A percentile compares a stretch with the other conserved stretches of the same genome.
These are phyloP conservation scores for Tagetes erecta DNA, from an alignment of 129 eudicot genomes.

Conservation along the genomic window DNA sequence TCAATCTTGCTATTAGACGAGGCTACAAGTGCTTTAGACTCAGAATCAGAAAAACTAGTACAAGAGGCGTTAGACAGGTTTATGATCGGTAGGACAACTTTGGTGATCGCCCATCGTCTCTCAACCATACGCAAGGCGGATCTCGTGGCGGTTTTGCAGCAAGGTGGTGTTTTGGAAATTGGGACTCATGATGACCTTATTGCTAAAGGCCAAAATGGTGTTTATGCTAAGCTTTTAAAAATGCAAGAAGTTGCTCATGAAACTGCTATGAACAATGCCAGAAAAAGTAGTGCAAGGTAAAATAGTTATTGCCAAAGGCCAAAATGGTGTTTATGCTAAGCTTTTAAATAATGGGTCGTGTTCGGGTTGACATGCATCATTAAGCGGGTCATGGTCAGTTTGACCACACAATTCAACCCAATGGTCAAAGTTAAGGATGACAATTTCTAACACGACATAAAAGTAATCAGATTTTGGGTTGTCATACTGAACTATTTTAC, in stretches of 20 bases:
- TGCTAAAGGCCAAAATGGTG: slow-evolving; percentile 77
- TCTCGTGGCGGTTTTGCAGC: slow-evolving; percentile 86
- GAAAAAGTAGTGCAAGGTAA: slow-evolving; percentile 97
- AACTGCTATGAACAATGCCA: slow-evolving; percentile 71
- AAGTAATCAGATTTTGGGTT: neutral
- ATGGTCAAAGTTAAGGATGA: neutral
- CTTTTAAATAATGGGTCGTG: too few relatives aligned
- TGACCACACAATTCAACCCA: slow-evolving; percentile 23
- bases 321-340: too few relatives aligned
- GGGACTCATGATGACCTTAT: slow-evolving; percentile 94
- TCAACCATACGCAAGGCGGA: slow-evolving; percentile 97
- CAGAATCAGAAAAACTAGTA: slow-evolving; percentile 93
- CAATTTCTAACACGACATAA: too few relatives aligned
- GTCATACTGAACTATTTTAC: neutral
- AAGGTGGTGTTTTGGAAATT: slow-evolving; percentile 83
- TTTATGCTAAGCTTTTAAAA: slow-evolving; percentile 84
- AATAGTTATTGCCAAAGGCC: too few relatives aligned
- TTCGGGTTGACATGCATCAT: too few relatives aligned
- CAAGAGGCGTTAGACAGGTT: slow-evolving; percentile 95
- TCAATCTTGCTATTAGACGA: slow-evolving; percentile 89
- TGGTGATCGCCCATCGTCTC: slow-evolving; percentile 95
- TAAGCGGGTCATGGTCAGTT: neutral
- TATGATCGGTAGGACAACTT: slow-evolving; percentile 96
- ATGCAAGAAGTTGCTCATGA: slow-evolving; percentile 97
- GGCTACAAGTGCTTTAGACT: slow-evolving; percentile 96